These are phyloP conservation scores for Actinomucor elegans DNA, from an alignment of 371 early-diverging fungal species.

Conservation along the genomic window DNA sequence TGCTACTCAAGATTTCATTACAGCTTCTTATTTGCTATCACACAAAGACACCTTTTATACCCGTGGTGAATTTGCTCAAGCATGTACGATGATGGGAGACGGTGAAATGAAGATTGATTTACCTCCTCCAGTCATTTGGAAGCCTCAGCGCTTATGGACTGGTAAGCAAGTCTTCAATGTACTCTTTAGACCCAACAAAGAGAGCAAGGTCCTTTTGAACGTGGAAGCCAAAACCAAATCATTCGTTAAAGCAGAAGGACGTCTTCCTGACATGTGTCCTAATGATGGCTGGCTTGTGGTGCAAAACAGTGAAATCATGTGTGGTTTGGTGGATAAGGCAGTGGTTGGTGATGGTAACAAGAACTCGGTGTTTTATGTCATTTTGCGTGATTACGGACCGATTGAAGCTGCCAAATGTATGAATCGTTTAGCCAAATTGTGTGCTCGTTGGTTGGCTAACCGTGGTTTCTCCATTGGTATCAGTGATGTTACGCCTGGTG, in stretches of 20 bases:
- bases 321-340: constrained; percentile 94
- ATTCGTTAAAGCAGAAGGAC: constrained; percentile 61
- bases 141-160: constrained; percentile 68
- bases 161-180: constrained; percentile 78
- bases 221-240: constrained; percentile 88
- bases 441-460: constrained; percentile 91
- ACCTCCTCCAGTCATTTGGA: constrained; percentile 93
- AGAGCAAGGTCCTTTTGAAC: constrained; percentile 73
- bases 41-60: constrained; percentile 94
- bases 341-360: constrained; percentile 98
- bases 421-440: constrained; percentile 92
- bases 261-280: constrained; percentile 79
- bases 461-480: constrained; percentile 98
- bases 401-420: constrained; percentile 88
- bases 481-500: constrained; percentile 96
- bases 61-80: constrained; percentile 91
- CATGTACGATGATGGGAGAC: constrained; percentile 85
- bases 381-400: constrained; percentile 91
- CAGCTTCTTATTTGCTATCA: constrained; percentile 93
- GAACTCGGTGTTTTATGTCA: constrained; percentile 90
- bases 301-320: constrained; percentile 92
- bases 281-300: constrained; percentile 89
- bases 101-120: constrained; percentile 80
- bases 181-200: constrained; percentile 83
- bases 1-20: constrained; percentile 99